Percentiles rank a stretch among this genome's conserved stretches.
These are phyloP conservation scores for Penicillium sp. DNA, from an alignment of 2,329 filamentous ascomycete species.

Conservation along the genomic window DNA sequence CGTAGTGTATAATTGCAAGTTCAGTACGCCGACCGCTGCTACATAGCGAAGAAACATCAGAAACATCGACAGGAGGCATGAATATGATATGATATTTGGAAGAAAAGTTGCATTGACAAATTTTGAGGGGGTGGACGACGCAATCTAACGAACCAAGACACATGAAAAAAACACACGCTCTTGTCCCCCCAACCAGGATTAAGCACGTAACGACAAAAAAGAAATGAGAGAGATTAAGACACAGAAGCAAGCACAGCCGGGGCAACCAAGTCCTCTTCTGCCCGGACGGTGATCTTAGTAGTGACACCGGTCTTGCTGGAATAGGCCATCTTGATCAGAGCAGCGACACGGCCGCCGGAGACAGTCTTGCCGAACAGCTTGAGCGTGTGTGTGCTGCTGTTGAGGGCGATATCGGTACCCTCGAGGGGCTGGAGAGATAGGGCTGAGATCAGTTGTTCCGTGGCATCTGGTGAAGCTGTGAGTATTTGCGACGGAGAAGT, in stretches of 20 bases:
- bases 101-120: slow-evolving; percentile 14
- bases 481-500: slow-evolving; percentile 26
- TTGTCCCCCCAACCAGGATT: slow-evolving; percentile 13
- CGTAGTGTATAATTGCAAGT: not conserved
- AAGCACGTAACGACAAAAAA: slow-evolving; percentile 20
- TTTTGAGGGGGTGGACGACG: slow-evolving; percentile 15
- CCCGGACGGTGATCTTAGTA: slow-evolving; percentile 88
- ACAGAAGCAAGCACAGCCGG: slow-evolving; percentile 80
- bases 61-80: not conserved
- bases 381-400: slow-evolving; percentile 85
- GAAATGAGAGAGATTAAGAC: slow-evolving; percentile 55
- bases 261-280: slow-evolving; percentile 90
- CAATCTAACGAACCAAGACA: slow-evolving; percentile 15
- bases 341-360: slow-evolving; percentile 82
- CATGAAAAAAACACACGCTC: slow-evolving; percentile 14
- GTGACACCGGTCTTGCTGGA: slow-evolving; percentile 91
- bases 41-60: not conserved
- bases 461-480: slow-evolving; percentile 67
- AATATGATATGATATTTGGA: slow-evolving; percentile 11
- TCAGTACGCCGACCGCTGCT: not conserved
- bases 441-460: slow-evolving; percentile 81
- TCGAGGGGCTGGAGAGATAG: slow-evolving; percentile 92
- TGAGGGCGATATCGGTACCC: slow-evolving; percentile 86
- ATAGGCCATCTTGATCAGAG: slow-evolving; percentile 87
- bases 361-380: slow-evolving; percentile 97